Base-by-base conservation (phyloP, 441 rosid species). In the Jatropha podagrica region DNA sequence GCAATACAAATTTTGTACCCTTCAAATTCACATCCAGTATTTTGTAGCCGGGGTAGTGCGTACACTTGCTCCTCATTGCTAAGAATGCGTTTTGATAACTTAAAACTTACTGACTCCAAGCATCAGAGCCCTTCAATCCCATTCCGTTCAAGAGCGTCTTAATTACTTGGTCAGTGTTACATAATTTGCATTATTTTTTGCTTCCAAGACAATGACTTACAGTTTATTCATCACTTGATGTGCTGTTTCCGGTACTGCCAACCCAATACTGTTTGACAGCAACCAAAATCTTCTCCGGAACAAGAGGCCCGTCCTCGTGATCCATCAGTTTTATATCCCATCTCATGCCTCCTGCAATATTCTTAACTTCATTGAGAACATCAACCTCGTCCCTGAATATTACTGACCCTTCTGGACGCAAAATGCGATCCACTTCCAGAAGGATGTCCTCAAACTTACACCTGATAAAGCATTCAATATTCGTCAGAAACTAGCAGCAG, bases 231-330 rank as follows among this genome's bases (percentile, higher is more conserved):
- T 83, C 79, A 38, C 38, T 80, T 0, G 92, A 73, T 17, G 89
- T 81, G 86, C 80, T 85, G 81, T 91, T 89, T 49, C 86, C 87
- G 11, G 76, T 65, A 63, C 85, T 49, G 73, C 92, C 88, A 60
- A 89, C 93, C 99, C 99, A 94, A 74, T 94, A 94, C 75, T 84
- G 96, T 78, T 96, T 96, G 61, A 83, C 83, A 66, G 90, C 98
- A 59, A 87, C 86, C 42, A 96, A 81, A 68, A 94, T 88, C 82
- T 96, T 94, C 83, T 89, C 94, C 0, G 97, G 88, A 18, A 91
- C 92, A 1, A 96, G 92, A 46, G 99, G 99, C 14, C 99, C 98
- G 32, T 96, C 99, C 83, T 96, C 99, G 4, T 94, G 97, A 82
- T 96, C 99, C 84, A 87, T 75, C 85, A 94, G 65, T 81, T 90